Evolutionary conservation across 78 protist species (phyloP), one percentile per base, ranked within the genome.

Genomic region (Dictyostelium citrinum): DNA sequence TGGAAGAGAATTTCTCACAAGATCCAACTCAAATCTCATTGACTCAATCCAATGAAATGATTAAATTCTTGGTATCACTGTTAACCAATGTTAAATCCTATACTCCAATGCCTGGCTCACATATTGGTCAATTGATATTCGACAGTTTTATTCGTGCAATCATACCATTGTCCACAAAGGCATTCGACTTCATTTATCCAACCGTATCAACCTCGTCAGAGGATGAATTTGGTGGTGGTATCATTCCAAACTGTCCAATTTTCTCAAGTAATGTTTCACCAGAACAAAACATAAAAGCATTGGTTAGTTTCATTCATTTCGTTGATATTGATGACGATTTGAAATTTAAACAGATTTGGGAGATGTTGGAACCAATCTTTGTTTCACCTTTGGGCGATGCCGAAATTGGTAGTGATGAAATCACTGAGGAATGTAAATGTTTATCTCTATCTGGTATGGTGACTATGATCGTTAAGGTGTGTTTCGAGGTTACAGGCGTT

Each of bases 1-100:
- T 88, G 45, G 93, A 88, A 46, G 93, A 88, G 33, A 88, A 88
- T 79, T 88, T 77, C 31, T 77, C 84, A 43, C 93, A 88, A 43
- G 93, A 88, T 78, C 93, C 93, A 79, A 88, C 93, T 6, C 93
- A 88, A 46, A 67, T 88, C 1, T 88, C 93, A 14, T 7, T 88
- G 20, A 88, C 93, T 11, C 93, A 88, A 88, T 78, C 86, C 2
- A 88, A 76, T 68, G 93, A 88, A 49, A 88, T 88, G 93, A 67
- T 88, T 33, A 88, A 88, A 68, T 88, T 88, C 81, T 24, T 88
- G 10, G 93, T 88, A 0, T 76, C 81, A 2, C 17, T 88, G 24
- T 39, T 88, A 31, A 74, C 74, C 11, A 88, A 78, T 46, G 29
- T 35, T 2, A 33, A 35, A 3, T 27, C 61, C 33, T 75, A 39